Evolutionary conservation across 1,284 basidiomycete genomes (phyloP), one percentile per base, ranked within the genome.

Genomic region (Pseudozyma hubeiensis): DNA sequence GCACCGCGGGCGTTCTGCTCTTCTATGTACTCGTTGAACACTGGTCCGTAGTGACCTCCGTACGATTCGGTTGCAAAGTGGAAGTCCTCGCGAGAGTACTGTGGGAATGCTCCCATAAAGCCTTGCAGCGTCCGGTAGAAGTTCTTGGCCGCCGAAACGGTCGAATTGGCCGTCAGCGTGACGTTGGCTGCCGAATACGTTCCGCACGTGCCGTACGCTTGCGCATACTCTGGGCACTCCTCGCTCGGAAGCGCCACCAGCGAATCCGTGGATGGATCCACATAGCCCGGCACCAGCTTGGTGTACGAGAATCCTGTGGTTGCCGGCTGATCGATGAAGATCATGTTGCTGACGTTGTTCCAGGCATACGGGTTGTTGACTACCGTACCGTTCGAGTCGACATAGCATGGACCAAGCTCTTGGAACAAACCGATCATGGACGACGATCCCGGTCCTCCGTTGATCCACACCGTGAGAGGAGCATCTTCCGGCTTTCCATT

Each of bases 241-340:
- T 68, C 34, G 52, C 62, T 39, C 2, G 74, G 70, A 7, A 80
- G 70, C 14, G 50, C 48, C 10, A 65, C 19, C 17, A 70, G 52
- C n/a, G 55, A 56, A 10, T 57, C 62, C 1, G 61, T 50, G 13
- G 31, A 43, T 9, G 70, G 66, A 39, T 77, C 65, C 5, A 64
- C 54, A 34, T 78, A 77, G 29, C 55, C 78, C 7, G 76, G 76
- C 5, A 69, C 63, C 17, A 67, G 52, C 49, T 64, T 53, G 17
- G 75, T 56, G 63, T 79, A 80, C 1, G 61, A 74, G 49, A 76
- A 75, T 11, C 80, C 80, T 0, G 77, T 73, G 4, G 69, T 65
- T 34, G 79, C 77, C 0, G 90, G 90, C 79, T 91, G 91, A 81
- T 91, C 91, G 53, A 92, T 89, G 78, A 91, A 91, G 48, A 92